Evolutionary conservation across 345 rosid genomes (phyloP).

Genomic region (Pseudoturritis turrita): DNA sequence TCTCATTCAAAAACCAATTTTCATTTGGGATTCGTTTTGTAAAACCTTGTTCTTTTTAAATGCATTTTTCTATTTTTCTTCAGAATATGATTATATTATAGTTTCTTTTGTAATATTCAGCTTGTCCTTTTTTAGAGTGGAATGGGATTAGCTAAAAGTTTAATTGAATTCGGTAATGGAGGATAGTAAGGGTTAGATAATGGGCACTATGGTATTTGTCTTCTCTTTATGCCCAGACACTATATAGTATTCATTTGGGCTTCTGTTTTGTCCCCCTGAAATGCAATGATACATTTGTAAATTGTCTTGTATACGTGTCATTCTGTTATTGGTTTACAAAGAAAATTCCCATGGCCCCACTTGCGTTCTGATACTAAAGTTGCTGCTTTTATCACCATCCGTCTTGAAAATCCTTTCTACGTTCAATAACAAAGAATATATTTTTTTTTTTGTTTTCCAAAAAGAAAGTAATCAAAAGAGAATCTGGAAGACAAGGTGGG

Average conservation of each 20-base stretch:
- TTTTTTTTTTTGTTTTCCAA: no score
- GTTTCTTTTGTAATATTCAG: neutral
- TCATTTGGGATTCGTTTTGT: no score
- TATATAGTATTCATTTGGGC: constrained; percentile 4
- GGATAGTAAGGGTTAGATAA: neutral
- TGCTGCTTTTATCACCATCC: constrained; percentile 12
- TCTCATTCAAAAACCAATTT: no score
- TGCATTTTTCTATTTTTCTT: no score
- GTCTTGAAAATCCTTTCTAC: neutral
- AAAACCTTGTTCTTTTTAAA: no score
- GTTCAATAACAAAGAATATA: constrained; percentile 14
- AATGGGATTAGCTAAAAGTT: neutral
- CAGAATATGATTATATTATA: no score
- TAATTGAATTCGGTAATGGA: neutral
- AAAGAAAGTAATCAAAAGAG: neutral
- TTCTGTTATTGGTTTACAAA: neutral
- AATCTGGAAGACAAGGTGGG: constrained; percentile 1
- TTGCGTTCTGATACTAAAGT: constrained; percentile 1
- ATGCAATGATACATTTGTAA: constrained; percentile 19
- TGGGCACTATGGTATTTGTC: neutral
- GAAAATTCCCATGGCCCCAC: neutral
- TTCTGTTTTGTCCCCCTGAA: constrained; percentile 25
- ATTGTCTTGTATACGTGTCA: constrained; percentile 22
- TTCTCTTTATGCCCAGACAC: neutral
- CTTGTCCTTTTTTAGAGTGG: no score